Percentiles rank a stretch among this genome's conserved stretches.
Evolutionary conservation across 192 early-diverging fungal species (phyloP).

Genomic region (Umbelopsis vinacea): DNA sequence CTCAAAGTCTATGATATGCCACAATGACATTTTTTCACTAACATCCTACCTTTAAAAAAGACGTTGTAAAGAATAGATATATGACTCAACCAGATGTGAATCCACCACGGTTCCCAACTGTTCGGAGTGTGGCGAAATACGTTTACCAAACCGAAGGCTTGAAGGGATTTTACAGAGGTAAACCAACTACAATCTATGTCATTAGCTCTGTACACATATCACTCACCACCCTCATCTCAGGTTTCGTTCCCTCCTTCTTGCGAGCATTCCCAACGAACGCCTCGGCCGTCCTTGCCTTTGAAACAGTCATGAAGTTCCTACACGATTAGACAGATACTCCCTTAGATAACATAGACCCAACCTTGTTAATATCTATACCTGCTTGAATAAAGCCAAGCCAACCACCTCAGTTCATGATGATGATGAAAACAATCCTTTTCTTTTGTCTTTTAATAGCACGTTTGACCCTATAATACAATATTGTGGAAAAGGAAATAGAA

Average conservation of each 20-base stretch:
- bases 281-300: conserved; percentile 90
- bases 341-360: not conserved
- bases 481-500: not conserved
- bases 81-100: conserved; percentile 88
- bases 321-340: not conserved
- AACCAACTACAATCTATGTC: not conserved
- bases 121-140: conserved; percentile 55
- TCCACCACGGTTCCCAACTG: conserved; percentile 62
- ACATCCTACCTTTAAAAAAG: conserved; percentile 31
- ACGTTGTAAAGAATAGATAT: conserved; percentile 92
- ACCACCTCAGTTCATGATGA: too few species aligned
- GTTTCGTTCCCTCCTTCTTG: conserved; percentile 88
- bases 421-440: not conserved
- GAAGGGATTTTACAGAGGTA: conserved; percentile 84
- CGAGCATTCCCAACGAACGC: conserved; percentile 96
- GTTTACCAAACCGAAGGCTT: conserved; percentile 76
- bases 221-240: conserved; percentile 29
- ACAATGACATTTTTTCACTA: not conserved
- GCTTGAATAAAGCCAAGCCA: not conserved
- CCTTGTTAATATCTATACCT: not conserved
- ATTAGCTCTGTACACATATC: not conserved
- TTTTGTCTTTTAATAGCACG: not conserved
- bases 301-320: conserved; percentile 62
- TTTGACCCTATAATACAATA: not conserved
- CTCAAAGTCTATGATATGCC: too few species aligned